These are phyloP conservation scores for Phragmites australis DNA, from an alignment of 176 grass and related monocot species.

Conservation along the genomic window DNA sequence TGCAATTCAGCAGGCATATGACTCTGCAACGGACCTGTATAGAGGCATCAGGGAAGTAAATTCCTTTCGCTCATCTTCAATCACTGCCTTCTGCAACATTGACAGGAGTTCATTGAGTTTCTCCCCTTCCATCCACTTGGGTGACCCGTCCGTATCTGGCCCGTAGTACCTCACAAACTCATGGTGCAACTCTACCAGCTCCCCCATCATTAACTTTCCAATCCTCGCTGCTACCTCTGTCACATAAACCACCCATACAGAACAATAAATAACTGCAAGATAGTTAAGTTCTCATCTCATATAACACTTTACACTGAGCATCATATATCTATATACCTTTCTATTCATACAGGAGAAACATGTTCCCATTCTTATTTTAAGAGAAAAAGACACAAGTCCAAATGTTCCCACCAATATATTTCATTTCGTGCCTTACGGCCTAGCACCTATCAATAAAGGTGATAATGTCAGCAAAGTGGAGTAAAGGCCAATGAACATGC, in stretches of 20 bases:
- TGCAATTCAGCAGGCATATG: neutral
- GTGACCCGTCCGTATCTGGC: constrained; percentile 35
- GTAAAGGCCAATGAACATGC: neutral
- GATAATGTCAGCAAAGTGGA: neutral
- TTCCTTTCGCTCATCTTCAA: constrained; percentile 46
- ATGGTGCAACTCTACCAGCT: constrained; percentile 69
- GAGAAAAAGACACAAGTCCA: neutral
- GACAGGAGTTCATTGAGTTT: constrained; percentile 43
- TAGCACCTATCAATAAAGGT: neutral
- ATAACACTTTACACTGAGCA: neutral
- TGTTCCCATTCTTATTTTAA: neutral
- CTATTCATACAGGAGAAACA: constrained; percentile 10
- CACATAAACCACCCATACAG: constrained; percentile 56
- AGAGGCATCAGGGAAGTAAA: constrained; percentile 61
- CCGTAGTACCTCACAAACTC: constrained; percentile 82
- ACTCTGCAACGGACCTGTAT: constrained; percentile 60
- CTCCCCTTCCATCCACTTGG: constrained; percentile 79
- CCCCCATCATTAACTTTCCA: constrained; percentile 78
- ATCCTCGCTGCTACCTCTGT: constrained; percentile 66
- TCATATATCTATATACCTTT: constrained; percentile 10
- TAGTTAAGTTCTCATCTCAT: neutral
- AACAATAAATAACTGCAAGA: constrained; percentile 19
- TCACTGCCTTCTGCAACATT: constrained; percentile 39
- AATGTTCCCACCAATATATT: neutral
- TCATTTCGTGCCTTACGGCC: neutral